Base-by-base conservation (phyloP, 495 filamentous ascomycete species). In the Bacidia gigantensis region DNA sequence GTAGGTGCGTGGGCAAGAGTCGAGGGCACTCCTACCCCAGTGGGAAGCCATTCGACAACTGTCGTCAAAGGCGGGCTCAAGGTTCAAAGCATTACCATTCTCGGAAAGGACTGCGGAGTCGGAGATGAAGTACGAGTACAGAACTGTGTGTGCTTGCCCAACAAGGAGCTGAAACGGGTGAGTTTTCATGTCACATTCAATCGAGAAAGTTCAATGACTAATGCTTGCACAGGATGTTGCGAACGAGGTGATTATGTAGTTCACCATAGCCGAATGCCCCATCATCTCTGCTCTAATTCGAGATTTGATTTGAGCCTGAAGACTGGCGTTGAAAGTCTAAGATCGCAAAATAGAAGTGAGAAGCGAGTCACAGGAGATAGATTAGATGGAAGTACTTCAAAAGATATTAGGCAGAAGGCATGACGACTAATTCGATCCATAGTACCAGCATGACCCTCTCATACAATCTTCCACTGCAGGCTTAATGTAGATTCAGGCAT, bases 111-210 rank as follows among this genome's bases (percentile, higher is more conserved):
- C 67, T 97, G 93, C 62, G 82, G 72, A 26, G 93, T 97, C 47
- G 89, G 82, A 0, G 92, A 99, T 60, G 92, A 99, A 64, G 84
- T 99, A 25, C 80, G 89, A 50, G 89, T 99, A 58, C 92, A 96
- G 72, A 99, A 99, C 71, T 99, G 92, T 65, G 83, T 99, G 52
- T 96, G 92, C 68, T 68, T 99, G 72, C 92, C 92, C 22, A 95
- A 89, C 66, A 99, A 99, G 78, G 93, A 97, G 68, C 71, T 99
- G 64, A 99, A 97, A 79, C 79, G 87, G 73, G 90, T 95, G 73
- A 66, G 88, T 82, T 38, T 38, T 18, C 10, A 11, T 23, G 26
- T 1, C 24, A 38, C 18, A 17, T 9, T 3, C 26, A 2, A 21
- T 38, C 18, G 1, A 26, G n/a, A 50, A n/a, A n/a, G 17, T 10